Evolutionary conservation across 177 flowering plant genomes (phyloP), one percentile per base, ranked within the genome.

Genomic region (Telopea speciosissima): DNA sequence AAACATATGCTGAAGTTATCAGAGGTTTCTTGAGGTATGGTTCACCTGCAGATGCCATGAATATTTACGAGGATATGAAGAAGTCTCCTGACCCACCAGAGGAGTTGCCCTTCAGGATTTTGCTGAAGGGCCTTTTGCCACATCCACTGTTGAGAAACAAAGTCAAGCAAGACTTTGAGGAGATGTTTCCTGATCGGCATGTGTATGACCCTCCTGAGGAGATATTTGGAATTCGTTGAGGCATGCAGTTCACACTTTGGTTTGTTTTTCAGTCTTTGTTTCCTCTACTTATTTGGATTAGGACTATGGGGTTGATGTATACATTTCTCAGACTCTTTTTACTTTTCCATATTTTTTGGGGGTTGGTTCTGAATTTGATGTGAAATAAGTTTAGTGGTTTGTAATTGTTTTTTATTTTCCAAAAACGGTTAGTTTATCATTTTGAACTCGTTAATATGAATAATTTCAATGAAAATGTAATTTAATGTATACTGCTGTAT

Each of bases 41-140:
- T 14, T 88, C 94, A 60, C 98, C 97, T 70, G 90, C 89, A n/a
- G 97, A 92, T 84, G 97, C 97, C 66, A 92, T 93, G 98, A 92
- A 91, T 77, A 71, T 93, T 26, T 93, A 85, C 58, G 98, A 93
- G 77, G 96, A 93, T 79, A 90, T 93, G 98, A 85, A 88, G 79
- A 81, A 90, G 40, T 87, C 92, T 74, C 96, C 97, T 22, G 98
- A 93, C 70, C 97, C 94, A 63, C 97, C 97, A 5, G 93, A 90
- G 44, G 91, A 90, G 77, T 75, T 90, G 79, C 97, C 97, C 9
- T 93, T 88, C 74, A 88, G 97, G 79, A 83, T 93, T 75, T 77
- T 92, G 79, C 81, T 92, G 77, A 92, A 90, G 81, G 98, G 98
- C 13, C 94, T 92, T 62, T 79, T 93, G 19, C 97, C 98, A 16